These are phyloP conservation scores for Geum urbanum DNA, from an alignment of 306 rosid genomes.

Conservation along the genomic window DNA sequence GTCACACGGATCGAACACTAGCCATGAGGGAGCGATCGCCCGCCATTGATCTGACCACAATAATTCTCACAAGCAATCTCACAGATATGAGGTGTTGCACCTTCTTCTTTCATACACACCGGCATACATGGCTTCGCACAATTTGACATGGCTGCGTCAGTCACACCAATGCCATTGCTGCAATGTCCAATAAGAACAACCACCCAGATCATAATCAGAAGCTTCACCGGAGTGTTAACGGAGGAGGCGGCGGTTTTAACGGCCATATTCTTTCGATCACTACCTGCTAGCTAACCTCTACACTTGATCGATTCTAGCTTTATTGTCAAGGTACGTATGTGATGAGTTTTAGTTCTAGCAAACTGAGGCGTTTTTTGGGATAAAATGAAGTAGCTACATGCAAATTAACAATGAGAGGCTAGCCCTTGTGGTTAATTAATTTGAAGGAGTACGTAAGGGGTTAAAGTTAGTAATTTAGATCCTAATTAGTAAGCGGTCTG, in stretches of 20 bases:
- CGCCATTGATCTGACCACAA: slow-evolving; percentile 8
- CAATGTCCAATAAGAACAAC: slow-evolving; percentile 22
- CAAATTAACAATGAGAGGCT: neutral
- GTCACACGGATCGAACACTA: too few relatives aligned
- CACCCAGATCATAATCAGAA: slow-evolving; percentile 23
- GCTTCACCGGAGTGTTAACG: neutral
- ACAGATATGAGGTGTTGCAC: slow-evolving; percentile 30
- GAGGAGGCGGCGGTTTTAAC: slow-evolving; percentile 9
- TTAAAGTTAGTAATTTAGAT: neutral
- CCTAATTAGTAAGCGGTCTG: slow-evolving; percentile 11
- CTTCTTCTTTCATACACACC: slow-evolving; percentile 41
- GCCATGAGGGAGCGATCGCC: too few relatives aligned
- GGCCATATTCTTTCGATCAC: slow-evolving; percentile 11
- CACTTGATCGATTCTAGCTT: neutral
- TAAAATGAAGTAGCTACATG: neutral
- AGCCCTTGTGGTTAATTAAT: neutral
- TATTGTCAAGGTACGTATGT: neutral
- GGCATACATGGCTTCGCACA: slow-evolving; percentile 52
- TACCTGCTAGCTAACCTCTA: neutral
- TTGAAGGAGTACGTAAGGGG: neutral
- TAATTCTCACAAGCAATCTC: slow-evolving; percentile 33
- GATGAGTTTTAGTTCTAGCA: neutral
- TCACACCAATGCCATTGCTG: neutral
- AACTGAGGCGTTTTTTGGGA: neutral
- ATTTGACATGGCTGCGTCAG: slow-evolving; percentile 25